Evolutionary conservation across 352 stramenopile species (phyloP).

Genomic region (Halophytophthora polymorphica): DNA sequence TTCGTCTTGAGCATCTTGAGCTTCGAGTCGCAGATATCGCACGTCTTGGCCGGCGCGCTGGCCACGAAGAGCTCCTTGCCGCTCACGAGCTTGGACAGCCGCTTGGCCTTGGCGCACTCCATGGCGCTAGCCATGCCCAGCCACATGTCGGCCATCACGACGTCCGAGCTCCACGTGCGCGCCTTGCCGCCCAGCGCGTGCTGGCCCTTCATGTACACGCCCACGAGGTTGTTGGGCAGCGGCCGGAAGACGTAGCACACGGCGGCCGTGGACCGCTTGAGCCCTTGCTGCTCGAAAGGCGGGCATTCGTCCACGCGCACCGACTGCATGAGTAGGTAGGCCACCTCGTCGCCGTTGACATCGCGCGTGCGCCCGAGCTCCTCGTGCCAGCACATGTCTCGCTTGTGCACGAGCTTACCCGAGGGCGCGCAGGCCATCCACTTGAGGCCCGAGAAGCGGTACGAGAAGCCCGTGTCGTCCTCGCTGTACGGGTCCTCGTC

Average conservation of each 20-base stretch:
- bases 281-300: conserved; percentile 49
- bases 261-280: conserved; percentile 45
- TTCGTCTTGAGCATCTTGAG: conserved; percentile 44
- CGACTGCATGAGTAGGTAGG: conserved; percentile 62
- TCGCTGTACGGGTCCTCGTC: conserved; percentile 51
- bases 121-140: conserved; percentile 49
- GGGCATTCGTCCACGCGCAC: conserved; percentile 51
- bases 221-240: conserved; percentile 42
- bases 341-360: conserved; percentile 44
- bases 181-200: conserved; percentile 54
- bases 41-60: conserved; percentile 48
- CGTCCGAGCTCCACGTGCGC: conserved; percentile 55
- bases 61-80: conserved; percentile 52
- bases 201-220: conserved; percentile 63
- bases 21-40: conserved; percentile 62
- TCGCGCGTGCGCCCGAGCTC: conserved; percentile 52
- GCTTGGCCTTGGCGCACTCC: conserved; percentile 59
- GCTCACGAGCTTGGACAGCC: conserved; percentile 46
- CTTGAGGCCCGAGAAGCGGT: conserved; percentile 57
- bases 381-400: conserved; percentile 66
- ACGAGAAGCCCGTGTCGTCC: conserved; percentile 49
- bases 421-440: conserved; percentile 45
- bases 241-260: conserved; percentile 69
- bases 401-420: conserved; percentile 60
- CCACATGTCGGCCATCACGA: no score